Evolutionary conservation across 768 basidiomycete genomes (phyloP).

Genomic region (Leccinellum rugosiceps): DNA sequence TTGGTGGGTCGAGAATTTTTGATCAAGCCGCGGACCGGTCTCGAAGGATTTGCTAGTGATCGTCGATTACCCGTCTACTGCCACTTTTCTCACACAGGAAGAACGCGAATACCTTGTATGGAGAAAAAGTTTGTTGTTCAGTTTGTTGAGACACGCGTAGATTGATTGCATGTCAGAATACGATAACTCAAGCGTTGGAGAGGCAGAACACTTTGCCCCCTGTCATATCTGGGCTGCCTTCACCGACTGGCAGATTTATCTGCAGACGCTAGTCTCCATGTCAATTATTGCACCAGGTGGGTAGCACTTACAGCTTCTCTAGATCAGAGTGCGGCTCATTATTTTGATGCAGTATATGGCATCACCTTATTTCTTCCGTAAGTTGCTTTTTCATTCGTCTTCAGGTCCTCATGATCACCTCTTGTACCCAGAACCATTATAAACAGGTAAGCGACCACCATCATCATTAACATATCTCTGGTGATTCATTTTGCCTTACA

Average conservation of each 20-base stretch:
- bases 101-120: conserved; percentile 18
- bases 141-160: conserved; percentile 40
- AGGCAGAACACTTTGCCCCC: conserved; percentile 54
- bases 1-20: conserved; percentile 35
- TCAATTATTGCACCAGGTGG: conserved; percentile 56
- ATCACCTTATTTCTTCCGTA: conserved; percentile 71
- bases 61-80: conserved; percentile 43
- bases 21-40: not conserved
- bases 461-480: not conserved
- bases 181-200: conserved; percentile 17
- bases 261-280: conserved; percentile 30
- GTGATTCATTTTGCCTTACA: conserved; percentile 20
- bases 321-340: not conserved
- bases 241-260: conserved; percentile 58
- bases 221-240: conserved; percentile 53
- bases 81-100: conserved; percentile 14
- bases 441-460: conserved; percentile 33
- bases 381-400: conserved; percentile 26
- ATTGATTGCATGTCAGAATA: conserved; percentile 46
- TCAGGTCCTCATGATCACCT: not conserved
- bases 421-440: conserved; percentile 51
- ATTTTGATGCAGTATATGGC: conserved; percentile 49
- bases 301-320: conserved; percentile 21
- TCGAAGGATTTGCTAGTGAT: conserved; percentile 37
- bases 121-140: conserved; percentile 16